Conservation (phyloP, 1,284 basidiomycete species). For the Chondrostereum purpureum region DNA sequence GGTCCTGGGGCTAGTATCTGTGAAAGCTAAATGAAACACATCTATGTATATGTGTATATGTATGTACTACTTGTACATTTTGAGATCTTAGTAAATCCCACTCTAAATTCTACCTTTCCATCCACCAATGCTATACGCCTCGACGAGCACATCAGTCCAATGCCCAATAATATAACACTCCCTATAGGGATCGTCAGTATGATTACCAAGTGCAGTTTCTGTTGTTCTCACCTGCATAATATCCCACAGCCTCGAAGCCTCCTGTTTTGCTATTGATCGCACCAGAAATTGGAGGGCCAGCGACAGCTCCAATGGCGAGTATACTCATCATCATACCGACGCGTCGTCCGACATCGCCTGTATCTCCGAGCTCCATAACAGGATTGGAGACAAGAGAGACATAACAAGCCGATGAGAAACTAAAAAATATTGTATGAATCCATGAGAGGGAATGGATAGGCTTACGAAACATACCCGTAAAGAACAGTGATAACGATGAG, state of each 20-base stretch:
- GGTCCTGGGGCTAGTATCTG: too few relatives aligned
- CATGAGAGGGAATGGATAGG: background rate
- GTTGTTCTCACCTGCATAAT: constrained; percentile 43
- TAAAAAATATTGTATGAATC: background rate
- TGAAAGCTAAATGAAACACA: too few relatives aligned
- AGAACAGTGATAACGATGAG: constrained; percentile 3
- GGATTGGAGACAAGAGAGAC: constrained; percentile 28
- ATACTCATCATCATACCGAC: constrained; percentile 35
- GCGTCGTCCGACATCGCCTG: constrained; percentile 34
- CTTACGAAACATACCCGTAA: constrained; percentile 6
- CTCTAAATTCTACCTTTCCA: too few relatives aligned
- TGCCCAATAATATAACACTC: too few relatives aligned
- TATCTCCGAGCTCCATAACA: constrained; percentile 31
- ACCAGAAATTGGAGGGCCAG: constrained; percentile 40
- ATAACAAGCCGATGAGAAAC: constrained; percentile 23
- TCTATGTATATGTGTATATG: too few relatives aligned
- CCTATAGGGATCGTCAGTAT: too few relatives aligned
- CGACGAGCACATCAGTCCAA: too few relatives aligned
- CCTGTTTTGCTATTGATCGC: constrained; percentile 30
- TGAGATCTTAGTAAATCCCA: too few relatives aligned
- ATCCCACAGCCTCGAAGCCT: constrained; percentile 30
- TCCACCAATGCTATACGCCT: too few relatives aligned
- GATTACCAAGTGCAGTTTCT: too few relatives aligned
- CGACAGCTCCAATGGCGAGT: constrained; percentile 33
- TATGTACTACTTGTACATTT: too few relatives aligned